Evolutionary conservation across 1,284 basidiomycete species (phyloP).

Genomic region (Puccinia brachypodii): DNA sequence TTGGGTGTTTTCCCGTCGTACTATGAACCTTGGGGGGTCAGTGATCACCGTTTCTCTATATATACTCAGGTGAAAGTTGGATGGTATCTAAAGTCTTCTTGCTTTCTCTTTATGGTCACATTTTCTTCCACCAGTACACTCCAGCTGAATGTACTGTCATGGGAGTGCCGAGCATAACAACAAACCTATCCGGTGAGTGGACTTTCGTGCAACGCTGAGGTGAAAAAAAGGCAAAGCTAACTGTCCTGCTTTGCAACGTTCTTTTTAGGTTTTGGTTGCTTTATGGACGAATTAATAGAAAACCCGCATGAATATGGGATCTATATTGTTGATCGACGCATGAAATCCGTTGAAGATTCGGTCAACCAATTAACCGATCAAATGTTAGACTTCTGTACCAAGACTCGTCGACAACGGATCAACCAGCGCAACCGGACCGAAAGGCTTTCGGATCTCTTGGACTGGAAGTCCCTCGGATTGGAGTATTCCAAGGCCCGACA

Average conservation of each 20-base stretch:
- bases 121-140: constrained; percentile 57
- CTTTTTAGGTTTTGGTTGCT: constrained; percentile 62
- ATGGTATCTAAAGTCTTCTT: not conserved
- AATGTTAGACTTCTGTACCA: constrained; percentile 77
- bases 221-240: not conserved
- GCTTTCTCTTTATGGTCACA: too few species aligned
- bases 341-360: constrained; percentile 85
- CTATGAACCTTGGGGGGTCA: constrained; percentile 80
- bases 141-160: constrained; percentile 70
- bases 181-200: constrained; percentile 86
- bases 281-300: constrained; percentile 99
- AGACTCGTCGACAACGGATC: constrained; percentile 93
- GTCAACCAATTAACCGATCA: constrained; percentile 68
- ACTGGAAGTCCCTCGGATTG: constrained; percentile 97
- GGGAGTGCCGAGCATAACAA: constrained; percentile 96
- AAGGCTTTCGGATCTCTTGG: constrained; percentile 82
- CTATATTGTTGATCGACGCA: constrained; percentile 91
- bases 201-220: not conserved
- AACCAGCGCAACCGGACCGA: constrained; percentile 98
- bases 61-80: not conserved
- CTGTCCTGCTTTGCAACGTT: not conserved
- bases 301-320: constrained; percentile 62
- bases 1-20: constrained; percentile 97
- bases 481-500: constrained; percentile 96
- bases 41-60: not conserved